Base-by-base conservation (phyloP, 2,329 filamentous ascomycete genomes). In the Botrytis tulipae region DNA sequence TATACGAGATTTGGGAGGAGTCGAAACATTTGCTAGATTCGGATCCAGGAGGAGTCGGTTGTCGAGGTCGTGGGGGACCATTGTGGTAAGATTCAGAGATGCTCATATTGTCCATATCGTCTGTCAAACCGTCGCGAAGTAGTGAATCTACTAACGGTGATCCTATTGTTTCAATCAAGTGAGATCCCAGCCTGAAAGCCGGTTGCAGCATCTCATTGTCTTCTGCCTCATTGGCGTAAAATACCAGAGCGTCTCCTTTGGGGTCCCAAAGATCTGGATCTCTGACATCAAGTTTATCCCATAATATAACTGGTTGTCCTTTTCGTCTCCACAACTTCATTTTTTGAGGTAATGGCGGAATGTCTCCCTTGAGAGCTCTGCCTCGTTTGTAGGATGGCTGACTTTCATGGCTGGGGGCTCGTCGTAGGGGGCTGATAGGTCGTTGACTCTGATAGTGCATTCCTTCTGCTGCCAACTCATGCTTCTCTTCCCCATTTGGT, bases 181-280 rank as follows among this genome's bases (percentile, higher is more conserved):
- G 86, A 4, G 88, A 90, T 0, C 86, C 88, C 14, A 90, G 79
- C 12, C 88, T 85, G 77, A 90, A 87, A 3, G 87, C 89, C 4
- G 87, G 86, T 51, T 85, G 84, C 0, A 85, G 84, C 2, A 84
- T 81, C 51, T 71, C 63, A 5, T n/a, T 44, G 18, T 73, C 60
- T 10, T 79, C 79, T 74, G 86, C 83, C 62, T 83, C 82, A 75
- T 83, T 84, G 37, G 85, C 83, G 9, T 90, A 84, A 78, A 85
- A 90, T 2, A 90, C 83, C 16, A 90, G 81, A 22, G 89, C 88
- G 74, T 90, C 88, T 35, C 88, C 88, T 73, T 88, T 87, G 0
- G 85, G 85, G 76, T 90, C 87, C 88, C 88, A 90, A 25, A 73
- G 29, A 44, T 73, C 71, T 18, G 62, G 42, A 60, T 73, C 71